Evolutionary conservation across 352 stramenopile genomes (phyloP), one percentile per base, ranked within the genome.

Genomic region (Globisporangium cystogenes): DNA sequence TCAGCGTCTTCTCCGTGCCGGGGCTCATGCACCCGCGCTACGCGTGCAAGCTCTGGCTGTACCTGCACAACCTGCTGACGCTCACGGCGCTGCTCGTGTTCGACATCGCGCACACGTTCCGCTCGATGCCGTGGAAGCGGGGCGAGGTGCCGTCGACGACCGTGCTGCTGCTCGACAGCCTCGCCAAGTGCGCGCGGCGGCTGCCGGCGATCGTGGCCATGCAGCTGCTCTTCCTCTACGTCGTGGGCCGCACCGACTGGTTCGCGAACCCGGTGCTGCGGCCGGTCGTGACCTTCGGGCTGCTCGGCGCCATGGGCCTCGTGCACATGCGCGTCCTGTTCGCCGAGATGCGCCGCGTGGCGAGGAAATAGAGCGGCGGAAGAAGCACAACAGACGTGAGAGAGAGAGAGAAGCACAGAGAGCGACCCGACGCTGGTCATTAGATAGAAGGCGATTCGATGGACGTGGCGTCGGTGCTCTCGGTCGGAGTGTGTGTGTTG

Each of bases 201-300:
- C 46, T 91, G 21, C 77, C 76, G 18, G 36, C 72, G 49, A 57
- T 91, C 20, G 31, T 88, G 21, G 35, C 66, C 5, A 53, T 72
- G 14, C 76, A 88, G 56, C 42, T 76, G 16, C 42, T 72, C 50
- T 77, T 89, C 48, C 70, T 91, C 7, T 83, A 81, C 64, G 62
- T 78, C 44, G 57, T 85, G 16, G 76, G 74, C 0, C 76, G 76
- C 21, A 88, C 73, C 0, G 81, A 92, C 59, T 71, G 61, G 67
- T 86, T 92, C 52, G 66, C 72, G 65, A 88, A 92, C 64, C 81
- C 81, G 1, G 81, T 92, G 60, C 60, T 92, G 10, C 81, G 81
- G 35, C 81, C 81, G 35, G 65, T 85, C 7, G 76, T 86, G 58
- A 72, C 78, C n/a, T 80, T 82, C 56, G 51, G 62, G 59, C 65